Evolutionary conservation across 805 yeast genomes (phyloP).

Genomic region (Grigorovia transvaalensis): DNA sequence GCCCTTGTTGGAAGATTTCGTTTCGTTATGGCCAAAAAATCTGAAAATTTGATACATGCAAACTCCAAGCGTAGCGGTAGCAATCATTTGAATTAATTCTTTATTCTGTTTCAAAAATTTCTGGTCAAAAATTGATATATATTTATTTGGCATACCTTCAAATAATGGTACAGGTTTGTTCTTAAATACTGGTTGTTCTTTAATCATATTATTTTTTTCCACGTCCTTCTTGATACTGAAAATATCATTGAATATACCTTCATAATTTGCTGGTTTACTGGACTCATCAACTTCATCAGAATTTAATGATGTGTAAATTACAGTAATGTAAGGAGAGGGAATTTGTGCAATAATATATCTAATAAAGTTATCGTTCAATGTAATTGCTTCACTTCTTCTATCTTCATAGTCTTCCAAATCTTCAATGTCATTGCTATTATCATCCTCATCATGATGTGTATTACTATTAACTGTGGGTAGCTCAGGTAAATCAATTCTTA

Average conservation of each 20-base stretch:
- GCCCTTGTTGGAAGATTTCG: background rate
- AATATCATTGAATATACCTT: constrained; percentile 43
- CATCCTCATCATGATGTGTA: background rate
- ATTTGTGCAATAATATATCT: constrained; percentile 50
- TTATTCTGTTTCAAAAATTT: constrained; percentile 17
- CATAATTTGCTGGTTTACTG: background rate
- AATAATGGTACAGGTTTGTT: constrained; percentile 27
- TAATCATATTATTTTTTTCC: constrained; percentile 41
- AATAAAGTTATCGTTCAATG: constrained; percentile 37
- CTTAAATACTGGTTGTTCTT: constrained; percentile 20
- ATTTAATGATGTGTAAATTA: constrained; percentile 43
- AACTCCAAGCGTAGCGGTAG: constrained; percentile 12
- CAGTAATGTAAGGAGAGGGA: constrained; percentile 63
- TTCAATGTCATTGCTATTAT: background rate
- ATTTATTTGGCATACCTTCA: constrained; percentile 7
- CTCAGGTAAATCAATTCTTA: constrained; percentile 47
- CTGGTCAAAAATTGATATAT: constrained; percentile 16
- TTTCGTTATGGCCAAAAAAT: background rate
- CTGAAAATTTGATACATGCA: constrained; percentile 7
- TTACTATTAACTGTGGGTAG: constrained; percentile 17
- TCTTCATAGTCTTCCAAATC: constrained; percentile 28
- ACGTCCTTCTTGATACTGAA: constrained; percentile 40
- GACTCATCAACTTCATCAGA: constrained; percentile 13
- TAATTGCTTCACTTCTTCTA: constrained; percentile 26
- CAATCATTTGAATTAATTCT: constrained; percentile 11